These are phyloP conservation scores for Colletotrichum sp. DNA, from an alignment of 2,329 filamentous ascomycete species.

Conservation along the genomic window DNA sequence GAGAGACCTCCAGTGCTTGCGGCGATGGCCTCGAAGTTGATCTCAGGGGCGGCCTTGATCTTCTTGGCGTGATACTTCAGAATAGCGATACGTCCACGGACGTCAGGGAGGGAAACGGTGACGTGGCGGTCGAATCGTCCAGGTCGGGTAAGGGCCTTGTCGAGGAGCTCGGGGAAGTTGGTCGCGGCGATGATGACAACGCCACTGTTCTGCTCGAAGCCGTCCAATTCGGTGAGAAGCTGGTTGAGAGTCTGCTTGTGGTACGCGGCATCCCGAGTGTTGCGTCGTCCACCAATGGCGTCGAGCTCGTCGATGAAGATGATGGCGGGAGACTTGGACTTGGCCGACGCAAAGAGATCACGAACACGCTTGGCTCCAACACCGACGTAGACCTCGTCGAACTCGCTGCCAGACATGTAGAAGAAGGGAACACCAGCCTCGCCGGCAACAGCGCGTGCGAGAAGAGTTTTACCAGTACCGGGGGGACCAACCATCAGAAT, in stretches of 20 bases:
- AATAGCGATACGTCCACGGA: conserved; percentile 90
- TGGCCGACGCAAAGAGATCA: conserved; percentile 85
- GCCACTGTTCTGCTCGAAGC: conserved; percentile 92
- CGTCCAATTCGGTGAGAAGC: conserved; percentile 93
- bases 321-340: conserved; percentile 86
- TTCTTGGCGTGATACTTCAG: conserved; percentile 93
- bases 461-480: conserved; percentile 95
- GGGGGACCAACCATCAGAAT: conserved; percentile 94
- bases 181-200: conserved; percentile 97
- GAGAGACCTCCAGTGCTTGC: conserved; percentile 90
- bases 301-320: conserved; percentile 96
- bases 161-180: conserved; percentile 92
- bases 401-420: conserved; percentile 99
- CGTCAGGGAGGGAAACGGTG: conserved; percentile 86
- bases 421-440: conserved; percentile 99
- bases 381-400: conserved; percentile 97
- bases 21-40: conserved; percentile 84
- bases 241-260: conserved; percentile 98
- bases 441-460: conserved; percentile 93
- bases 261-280: conserved; percentile 91
- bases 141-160: conserved; percentile 95
- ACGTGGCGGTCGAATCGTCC: conserved; percentile 97
- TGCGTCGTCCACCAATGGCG: conserved; percentile 92
- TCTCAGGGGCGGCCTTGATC: conserved; percentile 79
- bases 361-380: conserved; percentile 96